Conservation (phyloP, 2,329 filamentous ascomycete genomes). For the Dothideomycetes sp. region DNA sequence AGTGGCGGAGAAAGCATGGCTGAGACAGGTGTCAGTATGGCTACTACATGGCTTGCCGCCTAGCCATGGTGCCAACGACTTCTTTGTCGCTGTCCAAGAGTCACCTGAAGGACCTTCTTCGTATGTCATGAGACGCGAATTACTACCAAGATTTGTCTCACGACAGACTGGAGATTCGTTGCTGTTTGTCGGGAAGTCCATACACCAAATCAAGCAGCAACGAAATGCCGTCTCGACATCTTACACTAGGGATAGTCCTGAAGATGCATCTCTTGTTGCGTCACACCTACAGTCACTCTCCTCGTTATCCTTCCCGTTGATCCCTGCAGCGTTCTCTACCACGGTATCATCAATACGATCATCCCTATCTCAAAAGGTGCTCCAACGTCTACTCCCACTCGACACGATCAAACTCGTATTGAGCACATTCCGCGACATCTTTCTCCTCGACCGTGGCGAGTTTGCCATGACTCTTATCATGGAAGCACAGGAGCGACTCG, state of each 20-base stretch:
- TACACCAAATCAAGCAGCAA: slow-evolving; percentile 59
- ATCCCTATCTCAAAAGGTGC: slow-evolving; percentile 71
- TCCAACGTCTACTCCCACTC: slow-evolving; percentile 74
- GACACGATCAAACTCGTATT: slow-evolving; percentile 68
- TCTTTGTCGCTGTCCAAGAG: slow-evolving; percentile 57
- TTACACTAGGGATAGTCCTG: slow-evolving; percentile 15
- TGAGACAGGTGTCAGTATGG: slow-evolving; percentile 85
- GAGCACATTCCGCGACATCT: slow-evolving; percentile 72
- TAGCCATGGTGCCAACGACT: slow-evolving; percentile 68
- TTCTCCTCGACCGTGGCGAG: slow-evolving; percentile 78
- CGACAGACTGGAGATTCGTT: slow-evolving; percentile 68
- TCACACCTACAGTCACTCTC: slow-evolving; percentile 62
- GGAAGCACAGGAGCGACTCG: slow-evolving; percentile 72
- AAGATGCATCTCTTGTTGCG: slow-evolving; percentile 53
- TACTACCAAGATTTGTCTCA: slow-evolving; percentile 74
- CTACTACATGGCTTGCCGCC: slow-evolving; percentile 80
- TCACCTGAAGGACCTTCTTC: slow-evolving; percentile 24
- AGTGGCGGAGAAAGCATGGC: slow-evolving; percentile 79
- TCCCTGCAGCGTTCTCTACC: slow-evolving; percentile 57
- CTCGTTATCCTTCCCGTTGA: slow-evolving; percentile 63
- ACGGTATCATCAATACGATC: slow-evolving; percentile 68
- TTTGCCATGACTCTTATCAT: slow-evolving; percentile 81
- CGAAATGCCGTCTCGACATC: slow-evolving; percentile 5
- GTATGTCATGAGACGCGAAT: slow-evolving; percentile 48
- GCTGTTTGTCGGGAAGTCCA: slow-evolving; percentile 79